Percentiles rank a stretch among this genome's conserved stretches.
Evolutionary conservation across 2,329 filamentous ascomycete species (phyloP).

Genomic region (Ilyonectria mors-panacis): DNA sequence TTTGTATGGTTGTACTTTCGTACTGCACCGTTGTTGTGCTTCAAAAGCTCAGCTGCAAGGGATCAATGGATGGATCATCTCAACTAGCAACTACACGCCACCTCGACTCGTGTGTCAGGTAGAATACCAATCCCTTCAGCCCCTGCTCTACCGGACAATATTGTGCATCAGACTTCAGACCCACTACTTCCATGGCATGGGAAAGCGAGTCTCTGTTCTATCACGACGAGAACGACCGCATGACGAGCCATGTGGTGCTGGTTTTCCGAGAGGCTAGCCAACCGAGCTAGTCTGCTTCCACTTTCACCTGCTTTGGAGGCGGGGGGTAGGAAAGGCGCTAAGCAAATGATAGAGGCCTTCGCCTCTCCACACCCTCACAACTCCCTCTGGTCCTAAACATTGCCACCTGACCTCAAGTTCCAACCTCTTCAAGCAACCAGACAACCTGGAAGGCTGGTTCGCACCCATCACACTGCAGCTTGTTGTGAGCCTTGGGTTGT

Average conservation of each 20-base stretch:
- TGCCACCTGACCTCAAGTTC: conserved; percentile 48
- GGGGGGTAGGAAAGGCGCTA: conserved; percentile 30
- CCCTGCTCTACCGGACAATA: conserved; percentile 32
- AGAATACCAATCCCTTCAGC: conserved; percentile 31
- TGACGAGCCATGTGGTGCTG: conserved; percentile 39
- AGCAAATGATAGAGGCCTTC: conserved; percentile 41
- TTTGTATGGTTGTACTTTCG: conserved; percentile 27
- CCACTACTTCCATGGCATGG: conserved; percentile 26
- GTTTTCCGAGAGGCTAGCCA: conserved; percentile 27
- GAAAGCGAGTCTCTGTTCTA: conserved; percentile 33
- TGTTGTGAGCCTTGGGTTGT: conserved; percentile 8
- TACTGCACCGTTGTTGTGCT: conserved; percentile 30
- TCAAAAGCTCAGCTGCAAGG: conserved; percentile 14
- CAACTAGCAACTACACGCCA: conserved; percentile 23
- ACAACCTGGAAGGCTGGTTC: conserved; percentile 29
- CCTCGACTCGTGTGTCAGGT: conserved; percentile 35
- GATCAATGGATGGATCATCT: conserved; percentile 11
- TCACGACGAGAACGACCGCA: conserved; percentile 36
- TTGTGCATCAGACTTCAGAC: conserved; percentile 39
- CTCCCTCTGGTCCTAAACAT: conserved; percentile 29
- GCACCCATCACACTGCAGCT: conserved; percentile 30
- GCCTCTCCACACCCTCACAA: conserved; percentile 41
- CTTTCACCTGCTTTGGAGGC: conserved; percentile 40
- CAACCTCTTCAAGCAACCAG: conserved; percentile 41
- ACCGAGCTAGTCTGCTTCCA: conserved; percentile 40